A percentile compares a stretch with the other conserved stretches of the same genome.
These are phyloP conservation scores for Trichosanthes cucumerina DNA, from an alignment of 306 rosid genomes.

Conservation along the genomic window DNA sequence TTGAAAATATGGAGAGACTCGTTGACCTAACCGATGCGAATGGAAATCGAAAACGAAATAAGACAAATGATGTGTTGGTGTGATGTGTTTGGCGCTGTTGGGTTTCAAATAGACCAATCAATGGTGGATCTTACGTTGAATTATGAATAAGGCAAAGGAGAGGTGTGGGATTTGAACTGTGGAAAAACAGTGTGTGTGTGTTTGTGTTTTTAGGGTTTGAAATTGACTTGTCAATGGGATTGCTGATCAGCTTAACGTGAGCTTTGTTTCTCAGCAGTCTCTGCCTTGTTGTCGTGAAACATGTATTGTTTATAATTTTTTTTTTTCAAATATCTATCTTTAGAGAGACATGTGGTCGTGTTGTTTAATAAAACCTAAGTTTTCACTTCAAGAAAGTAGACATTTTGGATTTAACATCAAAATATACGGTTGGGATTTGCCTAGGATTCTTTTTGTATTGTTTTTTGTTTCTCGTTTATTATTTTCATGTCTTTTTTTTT, in stretches of 20 bases:
- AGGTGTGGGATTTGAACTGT: background rate
- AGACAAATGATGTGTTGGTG: background rate
- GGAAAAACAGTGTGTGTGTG: background rate
- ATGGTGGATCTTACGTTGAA: background rate
- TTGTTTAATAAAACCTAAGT: background rate
- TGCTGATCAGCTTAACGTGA: background rate
- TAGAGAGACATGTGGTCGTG: background rate
- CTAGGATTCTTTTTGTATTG: background rate
- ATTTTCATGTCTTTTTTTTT: too few species aligned
- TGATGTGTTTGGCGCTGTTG: background rate
- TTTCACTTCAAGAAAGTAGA: background rate
- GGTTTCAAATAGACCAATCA: background rate
- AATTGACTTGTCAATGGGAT: constrained; percentile 1
- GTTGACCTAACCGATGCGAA: too few species aligned
- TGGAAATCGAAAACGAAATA: background rate
- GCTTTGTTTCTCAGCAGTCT: background rate
- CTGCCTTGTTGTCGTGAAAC: background rate
- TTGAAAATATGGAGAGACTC: background rate
- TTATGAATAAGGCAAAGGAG: background rate
- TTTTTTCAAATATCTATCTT: background rate
- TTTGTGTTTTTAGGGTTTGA: background rate
- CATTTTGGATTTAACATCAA: background rate
- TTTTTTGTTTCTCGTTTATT: too few species aligned
- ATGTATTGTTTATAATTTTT: background rate
- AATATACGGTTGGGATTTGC: background rate